A percentile compares a stretch with the other conserved stretches of the same genome.
These are phyloP conservation scores for Rutstroemia sp. DNA, from an alignment of 2,329 filamentous ascomycete species.

Conservation along the genomic window DNA sequence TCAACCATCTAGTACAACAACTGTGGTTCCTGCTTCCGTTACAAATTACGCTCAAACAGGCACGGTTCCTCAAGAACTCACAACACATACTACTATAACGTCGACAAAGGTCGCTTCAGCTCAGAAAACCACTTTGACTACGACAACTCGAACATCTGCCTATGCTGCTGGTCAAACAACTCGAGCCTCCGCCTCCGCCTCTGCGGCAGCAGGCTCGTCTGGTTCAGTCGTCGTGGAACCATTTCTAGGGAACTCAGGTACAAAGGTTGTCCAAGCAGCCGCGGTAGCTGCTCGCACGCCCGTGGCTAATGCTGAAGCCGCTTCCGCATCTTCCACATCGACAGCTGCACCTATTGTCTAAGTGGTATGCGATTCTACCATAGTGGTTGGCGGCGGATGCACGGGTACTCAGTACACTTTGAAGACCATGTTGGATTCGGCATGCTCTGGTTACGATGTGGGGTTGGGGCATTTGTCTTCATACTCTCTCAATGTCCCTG, in stretches of 20 bases:
- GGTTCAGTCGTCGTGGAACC: neutral
- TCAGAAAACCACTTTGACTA: too few species aligned
- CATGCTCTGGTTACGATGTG: slow-evolving; percentile 7
- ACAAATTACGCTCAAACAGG: too few species aligned
- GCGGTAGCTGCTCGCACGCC: neutral
- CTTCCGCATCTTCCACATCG: neutral
- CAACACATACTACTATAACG: too few species aligned
- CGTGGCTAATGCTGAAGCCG: neutral
- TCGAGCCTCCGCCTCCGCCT: too few species aligned
- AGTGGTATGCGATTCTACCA: slow-evolving; percentile 56
- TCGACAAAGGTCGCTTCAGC: too few species aligned
- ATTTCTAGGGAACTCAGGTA: neutral
- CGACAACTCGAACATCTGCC: too few species aligned
- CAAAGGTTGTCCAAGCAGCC: neutral
- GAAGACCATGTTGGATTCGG: too few species aligned
- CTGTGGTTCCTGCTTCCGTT: neutral
- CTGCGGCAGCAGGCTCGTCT: neutral
- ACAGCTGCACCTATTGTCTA: slow-evolving; percentile 36
- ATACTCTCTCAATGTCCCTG: slow-evolving; percentile 40
- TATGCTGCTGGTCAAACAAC: too few species aligned
- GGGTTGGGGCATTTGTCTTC: slow-evolving; percentile 58
- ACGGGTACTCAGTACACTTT: slow-evolving; percentile 33
- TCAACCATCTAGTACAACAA: neutral
- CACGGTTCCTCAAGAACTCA: too few species aligned
- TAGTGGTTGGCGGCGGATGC: slow-evolving; percentile 42